These are phyloP conservation scores for Tetrahymena malaccensis DNA, from an alignment of 73 alveolate genomes.

Conservation along the genomic window DNA sequence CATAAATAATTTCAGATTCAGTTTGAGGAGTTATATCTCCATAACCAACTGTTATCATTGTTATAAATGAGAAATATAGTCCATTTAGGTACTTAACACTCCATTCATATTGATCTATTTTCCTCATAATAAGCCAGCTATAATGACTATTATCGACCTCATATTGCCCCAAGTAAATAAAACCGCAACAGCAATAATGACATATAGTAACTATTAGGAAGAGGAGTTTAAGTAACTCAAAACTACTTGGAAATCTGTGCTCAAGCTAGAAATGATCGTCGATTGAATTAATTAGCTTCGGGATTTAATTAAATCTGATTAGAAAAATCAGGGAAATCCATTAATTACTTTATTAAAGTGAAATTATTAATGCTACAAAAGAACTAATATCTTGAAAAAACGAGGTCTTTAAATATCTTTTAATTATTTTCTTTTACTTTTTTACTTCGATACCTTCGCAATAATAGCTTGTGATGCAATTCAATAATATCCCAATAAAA, in stretches of 20 bases:
- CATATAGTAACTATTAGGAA: neutral
- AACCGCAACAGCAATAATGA: slow-evolving; percentile 23
- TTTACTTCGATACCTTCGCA: neutral
- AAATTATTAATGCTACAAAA: neutral
- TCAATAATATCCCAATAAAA: neutral
- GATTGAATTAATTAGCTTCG: neutral
- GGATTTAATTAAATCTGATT: neutral
- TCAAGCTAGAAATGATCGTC: neutral
- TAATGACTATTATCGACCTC: neutral
- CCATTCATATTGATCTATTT: neutral
- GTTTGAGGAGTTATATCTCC: slow-evolving; percentile 16
- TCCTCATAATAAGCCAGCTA: neutral
- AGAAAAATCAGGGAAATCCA: neutral
- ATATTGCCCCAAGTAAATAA: neutral
- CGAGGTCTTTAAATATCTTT: neutral
- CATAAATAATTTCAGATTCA: neutral
- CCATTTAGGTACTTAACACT: neutral
- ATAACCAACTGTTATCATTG: slow-evolving; percentile 25
- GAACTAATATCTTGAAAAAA: neutral
- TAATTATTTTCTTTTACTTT: neutral
- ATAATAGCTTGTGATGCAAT: neutral
- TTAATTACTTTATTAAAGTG: neutral
- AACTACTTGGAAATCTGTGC: neutral
- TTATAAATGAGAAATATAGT: slow-evolving; percentile 1
- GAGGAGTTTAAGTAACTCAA: neutral